Base-by-base conservation (phyloP, 2,329 filamentous ascomycete genomes). In the Xenosphaeropsis pyriputrescens region DNA sequence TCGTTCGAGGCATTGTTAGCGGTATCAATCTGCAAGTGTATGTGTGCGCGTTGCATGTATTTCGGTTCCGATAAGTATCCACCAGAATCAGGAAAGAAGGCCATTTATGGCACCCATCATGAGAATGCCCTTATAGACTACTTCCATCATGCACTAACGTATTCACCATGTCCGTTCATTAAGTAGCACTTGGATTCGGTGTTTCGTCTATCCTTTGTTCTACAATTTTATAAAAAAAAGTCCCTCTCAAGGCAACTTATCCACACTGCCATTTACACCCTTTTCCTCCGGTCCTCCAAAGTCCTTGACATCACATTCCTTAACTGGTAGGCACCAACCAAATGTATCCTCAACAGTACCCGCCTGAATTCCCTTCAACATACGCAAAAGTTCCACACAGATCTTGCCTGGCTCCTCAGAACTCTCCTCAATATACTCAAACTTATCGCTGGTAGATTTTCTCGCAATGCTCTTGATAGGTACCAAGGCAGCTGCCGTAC, bases 391-490 rank as follows among this genome's bases (percentile, higher is more conserved):
- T 61, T 79, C 79, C 18, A 75, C 53, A 56, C 77, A 88, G 14
- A 81, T 64, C 22, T 79, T 74, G 0, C 88, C 88, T 1, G 83
- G 76, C 40, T 86, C 79, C 39, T 81, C 71, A 38, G 70, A 64
- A 14, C 64, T 52, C 4, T 62, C 64, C 5, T 66, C 50, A 32
- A 78, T 67, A 48, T 73, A 79, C 2, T 62, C 65, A 36, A 72
- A 62, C 18, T 62, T 70, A 55, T 79, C 70, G 16, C 54, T 52
- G 34, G 54, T 36, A 14, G 59, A 58, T 17, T 65, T 71, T 50
- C 86, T 75, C 2, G 84, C 91, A 56, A 96, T 93, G 48, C 83
- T 91, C 43, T 81, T 81, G 58, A 95, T 91, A 1, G 89, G 89
- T 3, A 96, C 88, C 38, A 98, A 67, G 0, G 85, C 84, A 0